A percentile compares a stretch with the other conserved stretches of the same genome.
Evolutionary conservation across 768 basidiomycete genomes (phyloP).

Genomic region (Leccinum boreale): DNA sequence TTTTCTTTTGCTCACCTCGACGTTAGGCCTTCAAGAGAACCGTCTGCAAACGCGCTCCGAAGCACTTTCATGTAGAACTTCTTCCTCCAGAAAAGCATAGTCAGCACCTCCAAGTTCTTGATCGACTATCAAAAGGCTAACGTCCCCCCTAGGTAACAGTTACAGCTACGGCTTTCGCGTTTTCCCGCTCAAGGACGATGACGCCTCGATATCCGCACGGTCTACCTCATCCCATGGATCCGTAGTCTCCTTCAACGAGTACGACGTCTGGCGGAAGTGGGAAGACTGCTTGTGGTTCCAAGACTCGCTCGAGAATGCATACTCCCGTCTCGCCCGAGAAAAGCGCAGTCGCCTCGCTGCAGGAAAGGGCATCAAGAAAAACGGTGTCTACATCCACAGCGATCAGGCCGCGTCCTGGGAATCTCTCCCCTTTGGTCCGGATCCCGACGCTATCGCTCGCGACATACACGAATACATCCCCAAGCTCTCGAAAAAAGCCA

Average conservation of each 20-base stretch:
- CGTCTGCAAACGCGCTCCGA: conserved; percentile 56
- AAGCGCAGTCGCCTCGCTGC: conserved; percentile 65
- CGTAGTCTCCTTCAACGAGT: conserved; percentile 40
- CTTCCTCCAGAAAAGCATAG: conserved; percentile 58
- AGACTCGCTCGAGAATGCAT: conserved; percentile 63
- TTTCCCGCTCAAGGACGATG: conserved; percentile 38
- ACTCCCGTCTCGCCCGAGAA: conserved; percentile 55
- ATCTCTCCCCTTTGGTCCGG: conserved; percentile 80
- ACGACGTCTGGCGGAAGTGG: conserved; percentile 79
- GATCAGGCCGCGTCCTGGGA: conserved; percentile 82
- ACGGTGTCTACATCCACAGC: conserved; percentile 64
- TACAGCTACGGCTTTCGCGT: conserved; percentile 65
- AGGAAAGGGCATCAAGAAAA: conserved; percentile 74
- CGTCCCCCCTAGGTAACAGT: conserved; percentile 40
- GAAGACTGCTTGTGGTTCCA: conserved; percentile 82
- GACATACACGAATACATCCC: conserved; percentile 68
- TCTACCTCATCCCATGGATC: conserved; percentile 37
- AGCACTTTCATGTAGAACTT: conserved; percentile 55
- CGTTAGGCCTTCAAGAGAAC: conserved; percentile 60
- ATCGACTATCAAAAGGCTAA: neutral
- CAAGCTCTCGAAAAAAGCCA: conserved; percentile 64
- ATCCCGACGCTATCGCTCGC: conserved; percentile 67
- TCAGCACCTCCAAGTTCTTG: conserved; percentile 24
- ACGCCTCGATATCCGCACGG: conserved; percentile 23
- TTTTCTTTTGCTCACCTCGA: neutral